These are phyloP conservation scores for Wickerhamomyces sp. DNA, from an alignment of 1,139 yeast genomes.

Conservation along the genomic window DNA sequence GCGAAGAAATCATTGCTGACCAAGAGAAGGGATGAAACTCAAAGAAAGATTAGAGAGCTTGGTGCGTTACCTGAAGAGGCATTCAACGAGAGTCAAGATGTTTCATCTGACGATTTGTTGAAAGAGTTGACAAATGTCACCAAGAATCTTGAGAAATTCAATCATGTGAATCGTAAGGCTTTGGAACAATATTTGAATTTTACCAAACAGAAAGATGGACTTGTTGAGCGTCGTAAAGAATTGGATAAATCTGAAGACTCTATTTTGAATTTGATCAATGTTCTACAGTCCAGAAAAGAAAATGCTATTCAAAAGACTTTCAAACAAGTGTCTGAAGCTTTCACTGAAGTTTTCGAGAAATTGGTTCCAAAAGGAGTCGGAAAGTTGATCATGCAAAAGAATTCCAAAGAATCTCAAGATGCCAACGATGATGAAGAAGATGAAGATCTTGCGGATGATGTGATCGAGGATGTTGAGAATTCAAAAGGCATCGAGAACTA, in stretches of 20 bases:
- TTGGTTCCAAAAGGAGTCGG: slow-evolving; percentile 87
- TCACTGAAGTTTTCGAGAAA: slow-evolving; percentile 67
- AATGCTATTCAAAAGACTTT: slow-evolving; percentile 80
- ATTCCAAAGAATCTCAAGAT: slow-evolving; percentile 12
- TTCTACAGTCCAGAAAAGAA: slow-evolving; percentile 72
- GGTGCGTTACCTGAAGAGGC: slow-evolving; percentile 91
- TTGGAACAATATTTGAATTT: slow-evolving; percentile 78
- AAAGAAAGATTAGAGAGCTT: slow-evolving; percentile 69
- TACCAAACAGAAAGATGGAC: slow-evolving; percentile 64
- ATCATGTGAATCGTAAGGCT: slow-evolving; percentile 87
- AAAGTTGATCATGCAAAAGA: slow-evolving; percentile 56
- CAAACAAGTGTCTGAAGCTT: slow-evolving; percentile 67
- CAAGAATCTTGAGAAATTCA: slow-evolving; percentile 54
- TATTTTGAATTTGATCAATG: slow-evolving; percentile 67
- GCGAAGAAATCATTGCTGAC: slow-evolving; percentile 58
- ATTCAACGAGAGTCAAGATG: slow-evolving; percentile 42
- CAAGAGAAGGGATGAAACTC: slow-evolving; percentile 66
- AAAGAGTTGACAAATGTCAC: slow-evolving; percentile 52
- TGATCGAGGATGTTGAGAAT: slow-evolving; percentile 21
- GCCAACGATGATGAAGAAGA: slow-evolving; percentile 19
- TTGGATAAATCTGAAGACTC: slow-evolving; percentile 66
- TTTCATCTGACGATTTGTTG: slow-evolving; percentile 49
- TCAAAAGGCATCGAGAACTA: slow-evolving; percentile 49
- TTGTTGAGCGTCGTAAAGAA: slow-evolving; percentile 61
- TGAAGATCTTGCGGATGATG: slow-evolving; percentile 22